Evolutionary conservation across 2,329 filamentous ascomycete genomes (phyloP).

Genomic region (Cladosporium cucumerinum): DNA sequence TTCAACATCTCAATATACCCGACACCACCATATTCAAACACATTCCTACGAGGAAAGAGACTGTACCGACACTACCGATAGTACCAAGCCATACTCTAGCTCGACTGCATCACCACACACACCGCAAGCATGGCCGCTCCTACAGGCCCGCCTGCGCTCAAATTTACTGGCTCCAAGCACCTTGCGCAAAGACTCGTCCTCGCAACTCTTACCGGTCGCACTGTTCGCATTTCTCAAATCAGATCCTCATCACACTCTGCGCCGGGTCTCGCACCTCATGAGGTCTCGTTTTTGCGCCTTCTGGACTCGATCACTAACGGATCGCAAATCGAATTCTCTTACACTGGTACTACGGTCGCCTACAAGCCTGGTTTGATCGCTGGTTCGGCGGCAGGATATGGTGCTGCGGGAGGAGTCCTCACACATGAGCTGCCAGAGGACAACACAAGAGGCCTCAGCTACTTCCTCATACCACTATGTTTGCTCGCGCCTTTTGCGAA

Average conservation of each 20-base stretch:
- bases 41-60: neutral
- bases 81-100: neutral
- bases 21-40: neutral
- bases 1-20: neutral
- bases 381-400: constrained; percentile 72
- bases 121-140: constrained; percentile 27
- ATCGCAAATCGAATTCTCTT: constrained; percentile 89
- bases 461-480: constrained; percentile 86
- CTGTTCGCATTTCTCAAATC: constrained; percentile 91
- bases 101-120: neutral
- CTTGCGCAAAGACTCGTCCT: constrained; percentile 83
- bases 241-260: constrained; percentile 79
- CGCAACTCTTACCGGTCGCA: constrained; percentile 83
- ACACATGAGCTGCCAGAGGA: constrained; percentile 74
- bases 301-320: constrained; percentile 95
- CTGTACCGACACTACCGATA: neutral
- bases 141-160: constrained; percentile 29
- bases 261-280: constrained; percentile 85
- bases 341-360: constrained; percentile 88
- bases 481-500: constrained; percentile 92
- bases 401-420: constrained; percentile 71
- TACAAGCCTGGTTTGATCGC: constrained; percentile 92
- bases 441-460: constrained; percentile 79
- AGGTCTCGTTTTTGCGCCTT: constrained; percentile 92
- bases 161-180: constrained; percentile 77